phyloP scores from a whole-genome alignment of 2,329 filamentous ascomycete species.

The Venturia oleaginea region DNA sequence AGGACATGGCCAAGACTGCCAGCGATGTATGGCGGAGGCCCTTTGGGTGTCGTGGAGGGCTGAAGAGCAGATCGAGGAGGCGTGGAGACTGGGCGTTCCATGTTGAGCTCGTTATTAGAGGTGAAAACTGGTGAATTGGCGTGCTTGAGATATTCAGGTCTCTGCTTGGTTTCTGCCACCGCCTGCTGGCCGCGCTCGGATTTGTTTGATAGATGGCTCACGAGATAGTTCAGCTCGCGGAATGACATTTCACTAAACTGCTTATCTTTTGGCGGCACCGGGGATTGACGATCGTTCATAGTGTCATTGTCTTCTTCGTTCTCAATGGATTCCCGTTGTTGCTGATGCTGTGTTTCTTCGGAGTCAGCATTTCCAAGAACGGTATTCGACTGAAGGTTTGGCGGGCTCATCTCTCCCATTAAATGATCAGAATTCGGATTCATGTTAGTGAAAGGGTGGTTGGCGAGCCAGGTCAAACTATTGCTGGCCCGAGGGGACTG shows the following conservation, averaged over 20 bases:
- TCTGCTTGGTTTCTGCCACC: not conserved
- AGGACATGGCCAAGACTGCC: not conserved
- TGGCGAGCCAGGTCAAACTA: not conserved
- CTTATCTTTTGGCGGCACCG: not conserved
- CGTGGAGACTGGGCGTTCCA: not conserved
- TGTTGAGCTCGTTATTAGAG: not conserved
- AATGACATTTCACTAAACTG: not conserved
- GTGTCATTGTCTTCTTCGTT: not conserved
- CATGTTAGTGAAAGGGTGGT: not conserved
- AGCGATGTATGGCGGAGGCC: not conserved
- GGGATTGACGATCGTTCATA: not conserved
- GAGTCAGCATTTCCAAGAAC: not conserved
- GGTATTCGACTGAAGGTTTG: not conserved
- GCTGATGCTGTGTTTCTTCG: not conserved
- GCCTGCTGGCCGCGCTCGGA: not conserved
- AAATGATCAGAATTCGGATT: not conserved
- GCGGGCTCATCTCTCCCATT: not conserved
- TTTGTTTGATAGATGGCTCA: not conserved
- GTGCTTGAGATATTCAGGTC: not conserved
- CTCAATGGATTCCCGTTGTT: not conserved
- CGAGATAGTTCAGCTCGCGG: not conserved
- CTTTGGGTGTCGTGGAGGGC: not conserved
- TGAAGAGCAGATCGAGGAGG: not conserved
- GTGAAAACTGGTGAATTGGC: not conserved
- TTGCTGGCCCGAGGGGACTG: not conserved